phyloP scores from a whole-genome alignment of 1,139 yeast species.

The Candida pseudoviswanathii region DNA sequence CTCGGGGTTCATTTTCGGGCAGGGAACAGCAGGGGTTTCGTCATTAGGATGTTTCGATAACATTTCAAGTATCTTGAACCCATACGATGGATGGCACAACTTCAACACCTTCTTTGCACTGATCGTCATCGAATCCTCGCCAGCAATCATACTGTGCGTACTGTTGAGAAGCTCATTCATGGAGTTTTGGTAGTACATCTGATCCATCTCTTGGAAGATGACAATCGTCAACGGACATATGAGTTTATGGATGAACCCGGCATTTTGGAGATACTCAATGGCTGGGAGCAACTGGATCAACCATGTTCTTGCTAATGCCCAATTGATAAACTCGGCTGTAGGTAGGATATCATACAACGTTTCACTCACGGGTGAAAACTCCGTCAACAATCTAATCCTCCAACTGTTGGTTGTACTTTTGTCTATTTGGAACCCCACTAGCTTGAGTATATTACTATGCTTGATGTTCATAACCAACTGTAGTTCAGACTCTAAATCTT shows the following conservation, averaged over 20 bases:
- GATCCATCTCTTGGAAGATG: conserved; percentile 24
- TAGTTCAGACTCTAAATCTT: conserved; percentile 72
- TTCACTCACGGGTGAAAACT: conserved; percentile 55
- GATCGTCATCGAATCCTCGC: conserved; percentile 1
- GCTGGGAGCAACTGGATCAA: conserved; percentile 84
- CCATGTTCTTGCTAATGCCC: conserved; percentile 86
- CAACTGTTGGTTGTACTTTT: conserved; percentile 45
- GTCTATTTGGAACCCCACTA: conserved; percentile 75
- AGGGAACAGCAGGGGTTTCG: conserved; percentile 8
- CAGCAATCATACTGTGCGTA: neutral
- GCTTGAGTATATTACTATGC: conserved; percentile 65
- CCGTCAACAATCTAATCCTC: conserved; percentile 70
- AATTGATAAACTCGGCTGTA: conserved; percentile 66
- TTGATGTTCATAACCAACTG: conserved; percentile 57
- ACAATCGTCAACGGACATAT: conserved; percentile 63
- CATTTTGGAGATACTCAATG: conserved; percentile 77
- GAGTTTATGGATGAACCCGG: conserved; percentile 74
- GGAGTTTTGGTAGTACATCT: conserved; percentile 13
- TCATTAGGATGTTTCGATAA: conserved; percentile 48
- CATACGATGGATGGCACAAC: conserved; percentile 71
- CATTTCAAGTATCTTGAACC: conserved; percentile 67
- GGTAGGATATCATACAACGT: conserved; percentile 66
- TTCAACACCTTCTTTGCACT: conserved; percentile 46
- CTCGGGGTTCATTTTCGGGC: conserved; percentile 24
- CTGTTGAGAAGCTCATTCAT: conserved; percentile 5